Evolutionary conservation across 768 basidiomycete species (phyloP).

Genomic region (Sporobolomyces roseus): DNA sequence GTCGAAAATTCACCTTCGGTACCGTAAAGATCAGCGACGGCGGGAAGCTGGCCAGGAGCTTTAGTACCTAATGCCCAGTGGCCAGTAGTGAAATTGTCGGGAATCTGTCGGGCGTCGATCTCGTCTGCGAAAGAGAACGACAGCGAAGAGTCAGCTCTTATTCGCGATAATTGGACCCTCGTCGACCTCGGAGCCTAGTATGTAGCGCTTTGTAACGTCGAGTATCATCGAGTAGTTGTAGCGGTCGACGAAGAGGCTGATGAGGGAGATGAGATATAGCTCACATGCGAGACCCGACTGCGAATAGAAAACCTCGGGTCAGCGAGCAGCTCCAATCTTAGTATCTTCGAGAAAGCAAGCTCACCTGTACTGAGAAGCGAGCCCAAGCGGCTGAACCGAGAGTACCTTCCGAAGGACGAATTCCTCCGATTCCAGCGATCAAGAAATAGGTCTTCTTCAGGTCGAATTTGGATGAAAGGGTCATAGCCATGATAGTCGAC

Average conservation of each 20-base stretch:
- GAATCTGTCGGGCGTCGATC: conserved; percentile 53
- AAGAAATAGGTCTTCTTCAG: conserved; percentile 53
- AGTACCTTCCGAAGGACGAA: conserved; percentile 52
- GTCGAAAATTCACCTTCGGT: conserved; percentile 46
- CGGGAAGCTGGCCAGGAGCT: conserved; percentile 29
- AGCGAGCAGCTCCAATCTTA: no score
- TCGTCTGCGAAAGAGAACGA: no score
- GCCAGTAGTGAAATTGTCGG: conserved; percentile 50
- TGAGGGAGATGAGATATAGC: no score
- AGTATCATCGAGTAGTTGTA: no score
- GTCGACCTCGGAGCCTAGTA: no score
- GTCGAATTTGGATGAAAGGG: conserved; percentile 50
- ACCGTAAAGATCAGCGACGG: conserved; percentile 48
- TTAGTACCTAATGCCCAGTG: conserved; percentile 44
- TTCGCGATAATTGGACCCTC: no score
- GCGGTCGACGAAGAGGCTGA: no score
- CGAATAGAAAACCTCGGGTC: background rate
- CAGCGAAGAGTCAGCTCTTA: no score
- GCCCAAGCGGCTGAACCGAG: conserved; percentile 52
- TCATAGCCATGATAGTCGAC: conserved; percentile 48
- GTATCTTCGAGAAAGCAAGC: background rate
- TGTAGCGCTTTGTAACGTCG: no score
- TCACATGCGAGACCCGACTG: conserved; percentile 48
- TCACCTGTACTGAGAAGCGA: conserved; percentile 50
- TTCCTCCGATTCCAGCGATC: conserved; percentile 52